A percentile compares a stretch with the other conserved stretches of the same genome.
Conservation (phyloP, 352 stramenopile species). For the Pythium oligandrum region DNA sequence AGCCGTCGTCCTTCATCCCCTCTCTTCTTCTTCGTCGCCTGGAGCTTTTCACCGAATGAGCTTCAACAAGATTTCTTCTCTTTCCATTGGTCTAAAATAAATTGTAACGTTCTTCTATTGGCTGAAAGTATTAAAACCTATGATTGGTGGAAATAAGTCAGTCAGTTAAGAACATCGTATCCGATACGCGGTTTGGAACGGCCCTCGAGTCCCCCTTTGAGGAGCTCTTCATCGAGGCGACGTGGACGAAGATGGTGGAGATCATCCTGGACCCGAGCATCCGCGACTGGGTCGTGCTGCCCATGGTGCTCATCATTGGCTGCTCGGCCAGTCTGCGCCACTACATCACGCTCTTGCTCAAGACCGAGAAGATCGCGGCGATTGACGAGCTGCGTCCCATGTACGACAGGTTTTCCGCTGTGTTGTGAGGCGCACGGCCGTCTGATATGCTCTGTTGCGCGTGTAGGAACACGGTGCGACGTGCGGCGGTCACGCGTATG, state of each 20-base stretch:
- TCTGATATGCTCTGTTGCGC: neutral
- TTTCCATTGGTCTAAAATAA: too few species aligned
- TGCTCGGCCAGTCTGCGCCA: slow-evolving; percentile 82
- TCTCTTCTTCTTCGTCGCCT: too few species aligned
- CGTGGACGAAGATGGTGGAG: slow-evolving; percentile 50
- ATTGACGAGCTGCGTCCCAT: slow-evolving; percentile 76
- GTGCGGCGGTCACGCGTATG: slow-evolving; percentile 77
- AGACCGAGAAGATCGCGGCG: slow-evolving; percentile 74
- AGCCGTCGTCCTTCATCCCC: too few species aligned
- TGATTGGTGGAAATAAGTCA: neutral
- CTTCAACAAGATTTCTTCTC: too few species aligned
- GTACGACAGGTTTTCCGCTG: slow-evolving; percentile 20
- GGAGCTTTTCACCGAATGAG: too few species aligned
- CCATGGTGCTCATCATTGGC: slow-evolving; percentile 95
- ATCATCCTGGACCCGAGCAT: slow-evolving; percentile 93
- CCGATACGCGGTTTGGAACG: neutral
- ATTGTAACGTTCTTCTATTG: too few species aligned
- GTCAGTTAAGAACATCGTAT: neutral
- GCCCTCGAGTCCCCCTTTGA: slow-evolving; percentile 2
- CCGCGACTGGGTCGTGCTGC: slow-evolving; percentile 95
- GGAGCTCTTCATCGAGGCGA: neutral
- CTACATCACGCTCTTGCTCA: slow-evolving; percentile 82
- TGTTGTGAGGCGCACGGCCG: neutral
- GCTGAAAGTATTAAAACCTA: too few species aligned
- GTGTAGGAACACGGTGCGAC: slow-evolving; percentile 80